A percentile compares a stretch with the other conserved stretches of the same genome.
phyloP scores from a whole-genome alignment of 2,329 filamentous ascomycete genomes.

The Verticillium zaregamsianum region DNA sequence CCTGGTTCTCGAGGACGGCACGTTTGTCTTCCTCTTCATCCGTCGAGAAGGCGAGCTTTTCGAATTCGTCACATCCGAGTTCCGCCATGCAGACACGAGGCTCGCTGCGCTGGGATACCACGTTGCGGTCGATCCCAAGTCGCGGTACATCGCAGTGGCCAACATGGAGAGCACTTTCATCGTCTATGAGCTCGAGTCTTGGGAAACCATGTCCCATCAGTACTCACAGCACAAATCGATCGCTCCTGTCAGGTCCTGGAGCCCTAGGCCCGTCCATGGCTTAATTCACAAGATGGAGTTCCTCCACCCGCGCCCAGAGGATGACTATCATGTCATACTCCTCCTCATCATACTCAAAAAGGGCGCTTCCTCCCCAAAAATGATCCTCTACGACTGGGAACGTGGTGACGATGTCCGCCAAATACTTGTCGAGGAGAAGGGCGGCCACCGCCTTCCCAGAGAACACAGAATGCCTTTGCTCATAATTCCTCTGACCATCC shows the following conservation, averaged over 20 bases:
- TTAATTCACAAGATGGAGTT: constrained; percentile 87
- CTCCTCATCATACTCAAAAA: constrained; percentile 56
- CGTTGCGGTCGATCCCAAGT: constrained; percentile 75
- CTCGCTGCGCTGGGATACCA: constrained; percentile 58
- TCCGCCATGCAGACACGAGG: constrained; percentile 51
- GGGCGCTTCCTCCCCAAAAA: constrained; percentile 37
- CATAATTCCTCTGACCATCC: constrained; percentile 66
- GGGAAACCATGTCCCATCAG: constrained; percentile 44
- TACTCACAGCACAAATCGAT: constrained; percentile 42
- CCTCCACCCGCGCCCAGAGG: constrained; percentile 63
- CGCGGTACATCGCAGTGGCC: constrained; percentile 63
- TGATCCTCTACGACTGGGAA: constrained; percentile 60
- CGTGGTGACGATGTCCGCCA: constrained; percentile 40
- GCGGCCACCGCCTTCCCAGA: constrained; percentile 45
- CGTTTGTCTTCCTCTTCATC: constrained; percentile 74
- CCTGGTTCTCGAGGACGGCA: constrained; percentile 68
- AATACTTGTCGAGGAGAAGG: constrained; percentile 41
- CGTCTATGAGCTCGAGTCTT: constrained; percentile 64
- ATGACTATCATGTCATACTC: constrained; percentile 71
- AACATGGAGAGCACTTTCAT: constrained; percentile 68
- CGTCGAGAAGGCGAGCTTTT: constrained; percentile 37
- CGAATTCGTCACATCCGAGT: constrained; percentile 57
- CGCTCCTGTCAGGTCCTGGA: constrained; percentile 50
- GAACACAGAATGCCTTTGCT: constrained; percentile 60
- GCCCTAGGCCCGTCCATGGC: constrained; percentile 53